These are phyloP conservation scores for Cyberlindnera sargentensis DNA, from an alignment of 805 yeast species.

Conservation along the genomic window DNA sequence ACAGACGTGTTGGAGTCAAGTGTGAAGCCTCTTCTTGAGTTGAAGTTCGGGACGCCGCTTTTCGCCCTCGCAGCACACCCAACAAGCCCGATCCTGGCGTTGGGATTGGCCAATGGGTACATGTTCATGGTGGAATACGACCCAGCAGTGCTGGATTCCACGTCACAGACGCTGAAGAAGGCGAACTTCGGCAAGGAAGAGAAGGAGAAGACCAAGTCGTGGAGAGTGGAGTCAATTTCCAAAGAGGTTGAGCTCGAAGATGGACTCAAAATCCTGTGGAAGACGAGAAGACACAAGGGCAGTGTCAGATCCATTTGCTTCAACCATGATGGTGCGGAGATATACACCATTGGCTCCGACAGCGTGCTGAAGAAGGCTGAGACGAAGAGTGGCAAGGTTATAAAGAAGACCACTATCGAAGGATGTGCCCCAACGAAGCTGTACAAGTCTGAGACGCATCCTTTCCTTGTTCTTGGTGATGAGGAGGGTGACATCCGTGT, in stretches of 20 bases:
- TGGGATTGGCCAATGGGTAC: slow-evolving; percentile 82
- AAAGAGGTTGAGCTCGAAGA: slow-evolving; percentile 18
- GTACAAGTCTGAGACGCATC: slow-evolving; percentile 28
- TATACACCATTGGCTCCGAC: slow-evolving; percentile 77
- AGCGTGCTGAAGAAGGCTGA: slow-evolving; percentile 68
- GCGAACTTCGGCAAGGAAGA: slow-evolving; percentile 14
- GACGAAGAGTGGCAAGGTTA: slow-evolving; percentile 68
- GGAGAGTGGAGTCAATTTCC: slow-evolving; percentile 31
- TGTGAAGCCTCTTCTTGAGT: slow-evolving; percentile 28
- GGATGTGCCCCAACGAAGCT: slow-evolving; percentile 26
- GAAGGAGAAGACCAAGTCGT: slow-evolving; percentile 35
- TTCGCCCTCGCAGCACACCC: slow-evolving; percentile 81
- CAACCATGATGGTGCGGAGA: slow-evolving; percentile 39
- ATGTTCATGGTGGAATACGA: slow-evolving; percentile 57
- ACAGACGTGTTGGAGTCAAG: slow-evolving; percentile 15
- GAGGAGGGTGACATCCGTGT: slow-evolving; percentile 67
- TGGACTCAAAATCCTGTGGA: slow-evolving; percentile 49
- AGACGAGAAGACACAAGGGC: slow-evolving; percentile 84
- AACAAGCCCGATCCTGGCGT: slow-evolving; percentile 47
- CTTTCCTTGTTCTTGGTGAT: slow-evolving; percentile 47
- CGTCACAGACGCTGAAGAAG: slow-evolving; percentile 20
- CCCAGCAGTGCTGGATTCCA: slow-evolving; percentile 35
- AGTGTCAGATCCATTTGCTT: slow-evolving; percentile 72
- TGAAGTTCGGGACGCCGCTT: slow-evolving; percentile 50
- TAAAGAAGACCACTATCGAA: slow-evolving; percentile 24